A percentile compares a stretch with the other conserved stretches of the same genome.
These are phyloP conservation scores for Microbotryum lychnidis-dioicae DNA, from an alignment of 1,284 basidiomycete genomes.

Conservation along the genomic window DNA sequence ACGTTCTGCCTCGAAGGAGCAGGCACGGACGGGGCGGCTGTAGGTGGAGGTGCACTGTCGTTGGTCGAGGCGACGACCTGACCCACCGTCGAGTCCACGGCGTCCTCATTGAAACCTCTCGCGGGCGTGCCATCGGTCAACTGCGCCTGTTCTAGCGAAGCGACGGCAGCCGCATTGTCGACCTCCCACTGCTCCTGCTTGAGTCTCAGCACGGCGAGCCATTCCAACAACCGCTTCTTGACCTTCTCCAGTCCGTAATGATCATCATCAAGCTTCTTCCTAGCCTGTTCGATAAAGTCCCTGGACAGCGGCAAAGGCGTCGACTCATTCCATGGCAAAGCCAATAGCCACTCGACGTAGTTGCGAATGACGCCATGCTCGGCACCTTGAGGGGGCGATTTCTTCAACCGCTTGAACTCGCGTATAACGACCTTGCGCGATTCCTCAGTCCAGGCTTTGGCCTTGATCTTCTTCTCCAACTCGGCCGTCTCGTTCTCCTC, in stretches of 20 bases:
- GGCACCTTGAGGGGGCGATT: slow-evolving; percentile 33
- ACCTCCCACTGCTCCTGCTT: slow-evolving; percentile 36
- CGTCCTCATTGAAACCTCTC: slow-evolving; percentile 3
- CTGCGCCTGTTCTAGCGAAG: background rate
- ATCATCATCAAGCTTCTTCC: slow-evolving; percentile 40
- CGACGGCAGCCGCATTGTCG: slow-evolving; percentile 11
- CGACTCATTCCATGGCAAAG: slow-evolving; percentile 31
- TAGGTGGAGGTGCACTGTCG: background rate
- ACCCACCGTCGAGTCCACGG: background rate
- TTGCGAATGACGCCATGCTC: slow-evolving; percentile 34
- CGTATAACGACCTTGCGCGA: slow-evolving; percentile 29
- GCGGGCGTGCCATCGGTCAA: background rate
- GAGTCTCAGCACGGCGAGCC: slow-evolving; percentile 43
- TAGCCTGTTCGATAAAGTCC: slow-evolving; percentile 28
- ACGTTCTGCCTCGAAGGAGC: background rate
- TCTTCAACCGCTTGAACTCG: slow-evolving; percentile 35
- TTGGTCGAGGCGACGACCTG: slow-evolving; percentile 1
- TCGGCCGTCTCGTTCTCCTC: slow-evolving; percentile 31
- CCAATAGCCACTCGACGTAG: slow-evolving; percentile 34
- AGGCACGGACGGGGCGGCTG: background rate
- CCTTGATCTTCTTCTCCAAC: slow-evolving; percentile 30
- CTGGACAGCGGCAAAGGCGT: slow-evolving; percentile 19
- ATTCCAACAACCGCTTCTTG: slow-evolving; percentile 44
- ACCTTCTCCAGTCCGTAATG: slow-evolving; percentile 45
- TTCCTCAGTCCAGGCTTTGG: slow-evolving; percentile 31